These are phyloP conservation scores for Ascochyta koolunga DNA, from an alignment of 2,329 filamentous ascomycete genomes.

Conservation along the genomic window DNA sequence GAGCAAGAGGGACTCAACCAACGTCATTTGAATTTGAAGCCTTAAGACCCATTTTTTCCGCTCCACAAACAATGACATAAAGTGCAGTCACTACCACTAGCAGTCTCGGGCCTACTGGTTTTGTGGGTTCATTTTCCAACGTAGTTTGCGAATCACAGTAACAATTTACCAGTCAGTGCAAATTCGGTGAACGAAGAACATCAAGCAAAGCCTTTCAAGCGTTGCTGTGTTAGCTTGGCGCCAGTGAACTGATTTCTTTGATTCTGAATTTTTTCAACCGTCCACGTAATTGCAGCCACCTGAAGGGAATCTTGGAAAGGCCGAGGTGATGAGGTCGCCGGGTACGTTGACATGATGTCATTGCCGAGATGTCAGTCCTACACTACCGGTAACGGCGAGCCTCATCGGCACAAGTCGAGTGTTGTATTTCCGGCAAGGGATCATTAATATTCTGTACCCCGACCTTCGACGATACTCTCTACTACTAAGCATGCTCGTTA, in stretches of 20 bases:
- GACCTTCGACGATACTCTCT: background rate
- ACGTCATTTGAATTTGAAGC: background rate
- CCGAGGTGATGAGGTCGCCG: background rate
- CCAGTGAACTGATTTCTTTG: too few species aligned
- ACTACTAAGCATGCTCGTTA: too few species aligned
- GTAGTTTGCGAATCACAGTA: background rate
- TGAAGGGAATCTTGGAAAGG: background rate
- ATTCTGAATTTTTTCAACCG: too few species aligned
- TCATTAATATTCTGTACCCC: background rate
- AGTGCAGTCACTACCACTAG: constrained; percentile 4
- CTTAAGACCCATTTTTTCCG: background rate
- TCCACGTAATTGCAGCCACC: too few species aligned
- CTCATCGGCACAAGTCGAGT: background rate
- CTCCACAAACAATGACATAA: constrained; percentile 4
- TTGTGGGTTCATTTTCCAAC: background rate
- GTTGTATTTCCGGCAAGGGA: background rate
- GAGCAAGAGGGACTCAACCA: too few species aligned
- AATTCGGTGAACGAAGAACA: background rate
- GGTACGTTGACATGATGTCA: background rate
- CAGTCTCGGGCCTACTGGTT: background rate
- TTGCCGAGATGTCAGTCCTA: background rate
- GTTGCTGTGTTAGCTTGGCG: background rate
- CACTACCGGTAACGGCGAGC: background rate
- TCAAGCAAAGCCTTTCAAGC: background rate
- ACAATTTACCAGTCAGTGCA: constrained; percentile 2